Percentiles rank a stretch among this genome's conserved stretches.
These are phyloP conservation scores for Cladorrhinum sp. DNA, from an alignment of 2,329 filamentous ascomycete species.

Conservation along the genomic window DNA sequence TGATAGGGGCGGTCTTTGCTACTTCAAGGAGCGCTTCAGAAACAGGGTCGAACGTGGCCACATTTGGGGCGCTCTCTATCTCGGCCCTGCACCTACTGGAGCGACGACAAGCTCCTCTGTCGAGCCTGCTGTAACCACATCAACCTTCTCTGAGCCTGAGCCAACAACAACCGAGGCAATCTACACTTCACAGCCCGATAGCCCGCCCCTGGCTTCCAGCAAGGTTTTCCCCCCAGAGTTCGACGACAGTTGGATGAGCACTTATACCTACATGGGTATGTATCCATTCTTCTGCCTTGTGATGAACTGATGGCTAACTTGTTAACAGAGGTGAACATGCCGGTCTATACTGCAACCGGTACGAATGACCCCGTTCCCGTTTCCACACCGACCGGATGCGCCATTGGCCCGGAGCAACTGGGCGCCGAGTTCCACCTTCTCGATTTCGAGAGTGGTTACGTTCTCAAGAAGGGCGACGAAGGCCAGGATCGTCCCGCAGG, in stretches of 20 bases:
- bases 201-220: not conserved
- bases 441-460: not conserved
- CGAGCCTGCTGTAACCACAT: not conserved
- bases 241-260: not conserved
- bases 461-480: not conserved
- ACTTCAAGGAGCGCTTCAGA: conserved; percentile 1
- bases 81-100: not conserved
- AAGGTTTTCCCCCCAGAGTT: not conserved
- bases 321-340: not conserved
- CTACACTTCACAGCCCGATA: not conserved
- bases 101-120: not conserved
- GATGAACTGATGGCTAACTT: no score
- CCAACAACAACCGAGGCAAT: not conserved
- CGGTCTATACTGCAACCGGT: not conserved
- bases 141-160: not conserved
- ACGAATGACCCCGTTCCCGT: not conserved
- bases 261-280: not conserved
- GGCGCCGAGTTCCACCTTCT: conserved; percentile 3
- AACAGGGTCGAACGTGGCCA: not conserved
- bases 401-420: not conserved
- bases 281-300: no score
- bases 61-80: conserved; percentile 3
- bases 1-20: not conserved
- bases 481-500: not conserved
- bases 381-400: not conserved